Percentiles rank a stretch among this genome's conserved stretches.
phyloP scores from a whole-genome alignment of 2,329 filamentous ascomycete species.

The Exophiala sp. region DNA sequence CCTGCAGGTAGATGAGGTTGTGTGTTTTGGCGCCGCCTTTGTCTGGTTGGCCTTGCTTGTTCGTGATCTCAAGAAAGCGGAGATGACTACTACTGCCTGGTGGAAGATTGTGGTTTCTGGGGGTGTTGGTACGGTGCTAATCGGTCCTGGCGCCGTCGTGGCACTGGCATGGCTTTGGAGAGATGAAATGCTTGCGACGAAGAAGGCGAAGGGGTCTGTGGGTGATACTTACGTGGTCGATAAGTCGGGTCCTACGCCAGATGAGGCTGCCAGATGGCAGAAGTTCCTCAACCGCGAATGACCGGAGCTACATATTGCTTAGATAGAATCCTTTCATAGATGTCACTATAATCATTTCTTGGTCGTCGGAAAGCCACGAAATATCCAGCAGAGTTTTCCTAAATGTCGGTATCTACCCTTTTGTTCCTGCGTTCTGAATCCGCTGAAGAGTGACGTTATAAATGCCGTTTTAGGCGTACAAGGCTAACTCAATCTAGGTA shows the following conservation, averaged over 20 bases:
- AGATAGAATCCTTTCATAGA: no score
- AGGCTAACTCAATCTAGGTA: no score
- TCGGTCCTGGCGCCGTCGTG: slow-evolving; percentile 33
- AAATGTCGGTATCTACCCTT: no score
- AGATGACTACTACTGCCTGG: slow-evolving; percentile 31
- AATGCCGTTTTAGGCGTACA: no score
- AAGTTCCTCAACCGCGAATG: no score
- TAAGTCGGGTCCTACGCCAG: neutral
- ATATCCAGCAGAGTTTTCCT: no score
- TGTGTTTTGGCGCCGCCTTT: slow-evolving; percentile 13
- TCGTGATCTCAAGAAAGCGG: slow-evolving; percentile 33
- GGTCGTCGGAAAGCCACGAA: no score
- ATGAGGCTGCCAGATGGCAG: neutral
- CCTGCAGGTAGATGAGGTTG: slow-evolving; percentile 7
- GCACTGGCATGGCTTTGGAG: slow-evolving; percentile 35
- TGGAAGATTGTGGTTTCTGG: slow-evolving; percentile 24
- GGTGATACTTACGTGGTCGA: neutral
- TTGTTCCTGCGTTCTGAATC: no score
- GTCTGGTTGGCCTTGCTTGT: slow-evolving; percentile 35
- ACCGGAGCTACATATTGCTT: no score
- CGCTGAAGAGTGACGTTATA: no score
- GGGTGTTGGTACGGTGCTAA: slow-evolving; percentile 19
- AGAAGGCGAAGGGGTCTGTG: slow-evolving; percentile 13
- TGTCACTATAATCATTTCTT: no score
- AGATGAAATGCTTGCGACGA: slow-evolving; percentile 35